phyloP scores from a whole-genome alignment of 2,329 filamentous ascomycete genomes.

The Penicillium sp. region DNA sequence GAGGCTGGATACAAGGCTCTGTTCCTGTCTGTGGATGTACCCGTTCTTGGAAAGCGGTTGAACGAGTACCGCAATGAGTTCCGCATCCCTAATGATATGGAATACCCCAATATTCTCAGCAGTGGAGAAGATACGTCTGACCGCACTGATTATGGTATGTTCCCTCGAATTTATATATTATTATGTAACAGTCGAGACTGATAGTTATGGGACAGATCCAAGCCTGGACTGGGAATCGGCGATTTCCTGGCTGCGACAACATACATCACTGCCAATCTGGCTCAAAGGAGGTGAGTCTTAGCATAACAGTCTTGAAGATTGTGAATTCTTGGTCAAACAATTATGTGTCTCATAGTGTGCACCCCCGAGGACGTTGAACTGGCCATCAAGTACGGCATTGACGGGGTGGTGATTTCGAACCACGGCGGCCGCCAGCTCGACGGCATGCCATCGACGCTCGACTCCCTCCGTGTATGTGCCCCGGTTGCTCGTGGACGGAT shows the following conservation, averaged over 20 bases:
- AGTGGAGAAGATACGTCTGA: slow-evolving; percentile 24
- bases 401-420: slow-evolving; percentile 43
- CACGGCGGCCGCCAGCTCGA: slow-evolving; percentile 44
- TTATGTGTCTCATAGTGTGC: slow-evolving; percentile 16
- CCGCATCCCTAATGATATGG: slow-evolving; percentile 46
- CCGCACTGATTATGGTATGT: slow-evolving; percentile 32
- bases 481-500: slow-evolving; percentile 34
- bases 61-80: slow-evolving; percentile 59
- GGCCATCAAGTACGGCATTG: slow-evolving; percentile 36
- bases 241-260: slow-evolving; percentile 51
- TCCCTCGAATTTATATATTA: neutral
- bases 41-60: slow-evolving; percentile 55
- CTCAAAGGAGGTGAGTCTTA: slow-evolving; percentile 31
- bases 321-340: too few relatives aligned
- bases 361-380: slow-evolving; percentile 40
- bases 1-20: slow-evolving; percentile 56
- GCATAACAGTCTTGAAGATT: slow-evolving; percentile 1
- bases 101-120: slow-evolving; percentile 47
- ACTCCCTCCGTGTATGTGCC: slow-evolving; percentile 34
- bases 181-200: neutral
- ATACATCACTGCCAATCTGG: slow-evolving; percentile 50
- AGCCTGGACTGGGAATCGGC: slow-evolving; percentile 52
- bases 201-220: slow-evolving; percentile 31
- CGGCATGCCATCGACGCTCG: slow-evolving; percentile 40
- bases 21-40: slow-evolving; percentile 58